phyloP scores from a whole-genome alignment of 2,329 filamentous ascomycete genomes.

The Stemphylium beticola region DNA sequence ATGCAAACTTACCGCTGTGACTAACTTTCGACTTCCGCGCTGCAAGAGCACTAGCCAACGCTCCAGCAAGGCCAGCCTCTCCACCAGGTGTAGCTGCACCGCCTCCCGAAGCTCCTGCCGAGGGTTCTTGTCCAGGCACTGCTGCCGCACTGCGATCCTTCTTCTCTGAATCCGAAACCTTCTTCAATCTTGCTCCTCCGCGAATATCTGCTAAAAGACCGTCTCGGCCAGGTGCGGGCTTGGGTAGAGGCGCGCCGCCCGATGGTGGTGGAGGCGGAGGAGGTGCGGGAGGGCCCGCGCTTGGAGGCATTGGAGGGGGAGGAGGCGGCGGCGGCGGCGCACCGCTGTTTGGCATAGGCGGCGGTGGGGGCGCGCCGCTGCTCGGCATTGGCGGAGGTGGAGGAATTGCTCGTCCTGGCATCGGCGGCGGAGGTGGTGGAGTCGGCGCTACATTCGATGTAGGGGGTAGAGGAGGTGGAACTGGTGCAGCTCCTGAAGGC shows the following conservation, averaged over 20 bases:
- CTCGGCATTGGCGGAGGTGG: slow-evolving; percentile 45
- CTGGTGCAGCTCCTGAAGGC: slow-evolving; percentile 34
- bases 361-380: slow-evolving; percentile 42
- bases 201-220: slow-evolving; percentile 76
- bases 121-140: slow-evolving; percentile 58
- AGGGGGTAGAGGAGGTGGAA: slow-evolving; percentile 38
- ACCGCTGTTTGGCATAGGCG: slow-evolving; percentile 34
- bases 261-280: slow-evolving; percentile 42
- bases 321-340: slow-evolving; percentile 57
- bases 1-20: slow-evolving; percentile 74
- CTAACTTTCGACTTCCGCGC: slow-evolving; percentile 92
- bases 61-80: slow-evolving; percentile 53
- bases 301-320: slow-evolving; percentile 45
- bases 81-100: slow-evolving; percentile 38
- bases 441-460: slow-evolving; percentile 34
- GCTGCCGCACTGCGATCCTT: slow-evolving; percentile 71
- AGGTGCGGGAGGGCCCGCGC: slow-evolving; percentile 37
- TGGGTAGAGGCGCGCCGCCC: slow-evolving; percentile 36
- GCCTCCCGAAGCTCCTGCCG: slow-evolving; percentile 58
- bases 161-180: slow-evolving; percentile 74
- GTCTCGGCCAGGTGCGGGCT: slow-evolving; percentile 57
- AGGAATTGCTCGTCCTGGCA: slow-evolving; percentile 23
- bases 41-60: slow-evolving; percentile 80
- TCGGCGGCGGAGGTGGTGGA: slow-evolving; percentile 32
- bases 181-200: slow-evolving; percentile 69